phyloP scores from a whole-genome alignment of 2,329 filamentous ascomycete species.

The Aotearoamyces nothofagi region DNA sequence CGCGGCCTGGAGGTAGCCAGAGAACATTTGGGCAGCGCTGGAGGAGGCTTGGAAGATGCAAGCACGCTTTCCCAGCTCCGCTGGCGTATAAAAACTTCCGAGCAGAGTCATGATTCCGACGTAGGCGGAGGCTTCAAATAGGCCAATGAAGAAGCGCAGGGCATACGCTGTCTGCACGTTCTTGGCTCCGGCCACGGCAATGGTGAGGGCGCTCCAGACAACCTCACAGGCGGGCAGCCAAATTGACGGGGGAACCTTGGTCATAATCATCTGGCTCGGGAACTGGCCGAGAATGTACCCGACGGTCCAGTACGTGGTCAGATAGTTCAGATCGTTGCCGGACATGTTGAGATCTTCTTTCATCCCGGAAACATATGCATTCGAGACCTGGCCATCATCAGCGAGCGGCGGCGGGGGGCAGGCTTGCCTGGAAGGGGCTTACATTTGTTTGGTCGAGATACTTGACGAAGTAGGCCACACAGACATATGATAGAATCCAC shows the following conservation, averaged over 20 bases:
- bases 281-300: constrained; percentile 8
- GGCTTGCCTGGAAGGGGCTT: no score
- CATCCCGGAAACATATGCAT: constrained; percentile 24
- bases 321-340: constrained; percentile 24
- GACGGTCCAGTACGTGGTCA: constrained; percentile 22
- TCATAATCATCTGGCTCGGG: constrained; percentile 7
- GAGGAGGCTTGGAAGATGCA: constrained; percentile 5
- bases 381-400: no score
- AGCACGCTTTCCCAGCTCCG: constrained; percentile 5
- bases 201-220: constrained; percentile 5
- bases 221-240: constrained; percentile 9
- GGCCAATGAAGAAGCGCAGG: constrained; percentile 26
- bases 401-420: no score
- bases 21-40: constrained; percentile 18
- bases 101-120: constrained; percentile 6
- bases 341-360: constrained; percentile 22
- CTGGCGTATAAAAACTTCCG: constrained; percentile 5
- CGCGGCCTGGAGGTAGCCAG: constrained; percentile 24
- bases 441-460: constrained; percentile 2
- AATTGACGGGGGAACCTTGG: constrained; percentile 22
- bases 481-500: constrained; percentile 27
- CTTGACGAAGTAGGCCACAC: constrained; percentile 2
- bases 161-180: constrained; percentile 22
- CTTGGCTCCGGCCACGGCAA: constrained; percentile 8
- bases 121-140: constrained; percentile 11